A percentile compares a stretch with the other conserved stretches of the same genome.
Conservation (phyloP, 345 rosid species). For the Populus simonii region DNA sequence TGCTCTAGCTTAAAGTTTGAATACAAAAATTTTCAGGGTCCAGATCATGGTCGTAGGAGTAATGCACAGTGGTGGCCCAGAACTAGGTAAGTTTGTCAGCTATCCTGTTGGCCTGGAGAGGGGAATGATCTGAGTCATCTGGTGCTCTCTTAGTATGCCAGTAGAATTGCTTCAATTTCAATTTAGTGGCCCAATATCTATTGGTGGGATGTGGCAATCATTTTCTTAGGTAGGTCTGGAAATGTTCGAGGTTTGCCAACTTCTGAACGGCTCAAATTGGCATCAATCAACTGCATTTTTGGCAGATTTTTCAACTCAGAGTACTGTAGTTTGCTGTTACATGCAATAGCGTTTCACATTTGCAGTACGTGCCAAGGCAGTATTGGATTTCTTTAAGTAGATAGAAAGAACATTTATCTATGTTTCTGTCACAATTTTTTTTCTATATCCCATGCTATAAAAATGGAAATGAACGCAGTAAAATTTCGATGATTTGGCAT, state of each 20-base stretch:
- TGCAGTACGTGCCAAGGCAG: not conserved
- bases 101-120: constrained; percentile 14
- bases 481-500: not conserved
- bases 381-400: not conserved
- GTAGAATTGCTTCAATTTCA: constrained; percentile 8
- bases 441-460: not conserved
- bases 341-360: not conserved
- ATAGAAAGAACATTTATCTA: not conserved
- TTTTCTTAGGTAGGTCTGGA: not conserved
- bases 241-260: constrained; percentile 6
- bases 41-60: constrained; percentile 39
- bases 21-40: constrained; percentile 54
- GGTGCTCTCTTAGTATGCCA: not conserved
- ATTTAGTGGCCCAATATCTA: constrained; percentile 9
- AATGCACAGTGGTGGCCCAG: constrained; percentile 28
- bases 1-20: constrained; percentile 26
- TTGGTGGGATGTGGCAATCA: constrained; percentile 13
- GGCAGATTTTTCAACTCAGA: not conserved
- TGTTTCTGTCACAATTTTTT: too few relatives aligned
- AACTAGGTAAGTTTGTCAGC: constrained; percentile 35
- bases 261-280: constrained; percentile 14
- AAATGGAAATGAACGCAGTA: not conserved
- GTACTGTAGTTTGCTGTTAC: not conserved
- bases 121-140: not conserved
- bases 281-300: constrained; percentile 5